Evolutionary conservation across 2,329 filamentous ascomycete species (phyloP), one percentile per base, ranked within the genome.

Genomic region (Seiridium cupressi): DNA sequence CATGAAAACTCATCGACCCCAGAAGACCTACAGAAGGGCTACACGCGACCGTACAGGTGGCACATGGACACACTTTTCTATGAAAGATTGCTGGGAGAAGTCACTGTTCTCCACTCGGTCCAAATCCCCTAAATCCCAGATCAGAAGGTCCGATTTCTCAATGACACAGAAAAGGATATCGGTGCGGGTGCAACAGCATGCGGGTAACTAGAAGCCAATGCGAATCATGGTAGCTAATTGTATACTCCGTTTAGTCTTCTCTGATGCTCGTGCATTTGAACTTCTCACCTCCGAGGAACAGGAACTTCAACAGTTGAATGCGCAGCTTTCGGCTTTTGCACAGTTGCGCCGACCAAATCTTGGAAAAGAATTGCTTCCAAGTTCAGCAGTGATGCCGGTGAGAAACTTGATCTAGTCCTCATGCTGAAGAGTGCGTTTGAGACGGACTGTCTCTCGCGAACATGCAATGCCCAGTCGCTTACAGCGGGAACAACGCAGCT

Each of bases 41-140:
- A 11, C 51, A 54, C 51, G 34, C 32, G 51, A 9, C 51, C 51
- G 5, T 54, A 54, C 51, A 32, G 51, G 51, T 54, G 51, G 51
- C 32, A 54, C 11, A 54, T 54, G 51, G 51, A 54, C 51, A 54
- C 51, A 7, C 51, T 32, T 18, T 54, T 38, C 11, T 54, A 54
- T n/a, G 51, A 54, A 35, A 13, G 51, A 13, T 36, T 54, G 36
- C 51, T 32, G 4, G 51, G 51, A 4, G 51, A 54, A 7, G 51
- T 54, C 18, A 54, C 51, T 11, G 51, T 54, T 35, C 18, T 54
- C 10, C 51, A 54, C 13, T 54, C 32, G n/a, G 35, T 54, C 18
- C 51, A 54, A 34, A 54, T 54, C 32, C 51, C 51, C 51, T 40
- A n/a, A 35, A 38, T 54, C 5, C 34, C 51, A 40, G 51, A 54